Evolutionary conservation across 305 asterid genomes (phyloP), one percentile per base, ranked within the genome.

Genomic region (Coffea humblotiana): DNA sequence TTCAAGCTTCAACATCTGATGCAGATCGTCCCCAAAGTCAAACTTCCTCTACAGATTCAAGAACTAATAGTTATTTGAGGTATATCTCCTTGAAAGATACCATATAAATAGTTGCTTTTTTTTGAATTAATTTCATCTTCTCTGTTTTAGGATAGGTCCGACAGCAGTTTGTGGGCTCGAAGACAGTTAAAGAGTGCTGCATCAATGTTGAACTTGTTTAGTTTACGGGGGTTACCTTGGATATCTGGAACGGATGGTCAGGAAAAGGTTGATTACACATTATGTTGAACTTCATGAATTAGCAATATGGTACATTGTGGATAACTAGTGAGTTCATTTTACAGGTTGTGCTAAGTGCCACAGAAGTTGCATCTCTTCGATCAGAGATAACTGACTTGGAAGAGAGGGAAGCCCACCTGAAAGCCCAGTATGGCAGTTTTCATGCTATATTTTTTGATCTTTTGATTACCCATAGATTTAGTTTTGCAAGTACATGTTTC

Each of bases 341-440:
- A 64, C 89, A 94, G 99, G 95, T 94, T 81, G 91, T 91, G 60
- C 83, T 96, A 80, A 90, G 89, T 88, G 93, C 93, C 81, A 91
- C 82, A 64, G 98, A 96, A 89, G 95, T 96, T 66, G 95, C 87
- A 81, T 94, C 99, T 80, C 95, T 96, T 73, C 97, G 95, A 74
- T 96, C 99, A 19, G 97, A 94, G 86, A 83, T 96, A 78, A 85
- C 87, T 77, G 85, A 87, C 80, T 83, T 91, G 79, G 98, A 96
- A 84, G 99, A 94, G 86, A 90, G 97, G 76, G 95, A 90, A 85
- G 91, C 95, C 49, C 95, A 94, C 89, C 86, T 83, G 82, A 96
- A 91, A 89, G 98, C 99, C 65, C 98, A 84, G 99, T 96, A 88
- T 85, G 98, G 27, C 65, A 78, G 37, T 67, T 61, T 56, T 54